Evolutionary conservation across 2,329 filamentous ascomycete genomes (phyloP), one percentile per base, ranked within the genome.

Genomic region (Paraphoma sp.): DNA sequence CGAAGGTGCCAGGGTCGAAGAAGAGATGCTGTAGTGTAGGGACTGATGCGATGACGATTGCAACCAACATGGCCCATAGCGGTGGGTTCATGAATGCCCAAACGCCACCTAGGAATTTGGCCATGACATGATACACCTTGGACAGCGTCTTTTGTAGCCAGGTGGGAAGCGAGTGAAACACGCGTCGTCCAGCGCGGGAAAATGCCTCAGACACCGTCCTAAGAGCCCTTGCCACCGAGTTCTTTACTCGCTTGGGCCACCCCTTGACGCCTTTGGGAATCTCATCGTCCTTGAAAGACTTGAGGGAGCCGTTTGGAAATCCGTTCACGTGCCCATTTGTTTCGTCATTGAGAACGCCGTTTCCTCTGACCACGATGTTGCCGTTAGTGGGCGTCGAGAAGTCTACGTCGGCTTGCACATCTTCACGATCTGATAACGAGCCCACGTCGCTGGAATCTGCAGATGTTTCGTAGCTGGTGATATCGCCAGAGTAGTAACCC

Each of bases 81-180:
- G 95, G 95, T 42, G 95, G 94, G 78, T 98, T 98, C 94, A 99
- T 98, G 76, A 97, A 97, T 46, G 91, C 90, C 90, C 91, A 95
- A 11, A 93, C 74, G 50, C 93, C 93, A 47, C 78, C 79, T 64
- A 86, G 78, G 65, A 91, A 89, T 60, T 75, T 84, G 76, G 65
- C 67, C 30, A 79, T 51, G 42, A 75, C 78, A 31, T 70, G 75
- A 44, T 75, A 79, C 16, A 79, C 60, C 23, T 74, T 79, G 9
- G 79, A 76, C 4, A 88, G 68, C 6, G 72, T 63, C 48, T 78
- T 82, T 66, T 89, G 87, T 0, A 86, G 57, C 16, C 81, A 78
- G 4, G 67, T 61, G 4, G 87, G 87, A 9, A 90, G 79, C 28
- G 73, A 63, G 28, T 77, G 67, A 71, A 86, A 87, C 16, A 77